A percentile compares a stretch with the other conserved stretches of the same genome.
phyloP scores from a whole-genome alignment of 2,329 filamentous ascomycete species.

The Xylariaceae sp. region DNA sequence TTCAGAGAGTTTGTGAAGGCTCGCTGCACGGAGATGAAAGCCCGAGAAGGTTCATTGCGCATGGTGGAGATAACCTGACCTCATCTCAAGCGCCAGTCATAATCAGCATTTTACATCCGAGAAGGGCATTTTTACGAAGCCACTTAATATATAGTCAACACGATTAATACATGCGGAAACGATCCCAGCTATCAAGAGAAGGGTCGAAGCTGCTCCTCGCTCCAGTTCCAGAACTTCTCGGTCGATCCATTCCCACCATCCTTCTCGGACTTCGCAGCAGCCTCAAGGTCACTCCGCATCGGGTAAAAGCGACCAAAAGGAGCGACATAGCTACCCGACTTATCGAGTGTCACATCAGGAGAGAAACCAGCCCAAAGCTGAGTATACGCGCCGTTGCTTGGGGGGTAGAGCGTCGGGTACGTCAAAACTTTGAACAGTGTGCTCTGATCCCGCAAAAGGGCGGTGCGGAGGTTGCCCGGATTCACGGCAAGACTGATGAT shows the following conservation, averaged over 20 bases:
- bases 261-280: slow-evolving; percentile 28
- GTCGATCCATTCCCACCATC: slow-evolving; percentile 39
- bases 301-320: slow-evolving; percentile 39
- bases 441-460: slow-evolving; percentile 34
- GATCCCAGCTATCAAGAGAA: slow-evolving; percentile 23
- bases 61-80: too few species aligned
- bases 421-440: slow-evolving; percentile 21
- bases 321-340: slow-evolving; percentile 36
- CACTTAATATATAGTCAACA: too few species aligned
- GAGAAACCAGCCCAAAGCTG: slow-evolving; percentile 47
- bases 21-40: too few species aligned
- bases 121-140: too few species aligned
- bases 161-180: too few species aligned
- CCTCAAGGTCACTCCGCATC: slow-evolving; percentile 30
- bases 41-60: too few species aligned
- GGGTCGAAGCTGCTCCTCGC: slow-evolving; percentile 36
- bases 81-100: too few species aligned
- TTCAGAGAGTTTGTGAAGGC: too few species aligned
- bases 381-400: slow-evolving; percentile 45
- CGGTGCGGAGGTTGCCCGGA: slow-evolving; percentile 39
- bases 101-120: too few species aligned
- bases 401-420: slow-evolving; percentile 21
- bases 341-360: slow-evolving; percentile 39
- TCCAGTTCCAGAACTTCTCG: slow-evolving; percentile 42
- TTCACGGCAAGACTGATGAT: slow-evolving; percentile 36